Conservation (phyloP, 2,329 filamentous ascomycete species). For the Thermoascus crustaceus region DNA sequence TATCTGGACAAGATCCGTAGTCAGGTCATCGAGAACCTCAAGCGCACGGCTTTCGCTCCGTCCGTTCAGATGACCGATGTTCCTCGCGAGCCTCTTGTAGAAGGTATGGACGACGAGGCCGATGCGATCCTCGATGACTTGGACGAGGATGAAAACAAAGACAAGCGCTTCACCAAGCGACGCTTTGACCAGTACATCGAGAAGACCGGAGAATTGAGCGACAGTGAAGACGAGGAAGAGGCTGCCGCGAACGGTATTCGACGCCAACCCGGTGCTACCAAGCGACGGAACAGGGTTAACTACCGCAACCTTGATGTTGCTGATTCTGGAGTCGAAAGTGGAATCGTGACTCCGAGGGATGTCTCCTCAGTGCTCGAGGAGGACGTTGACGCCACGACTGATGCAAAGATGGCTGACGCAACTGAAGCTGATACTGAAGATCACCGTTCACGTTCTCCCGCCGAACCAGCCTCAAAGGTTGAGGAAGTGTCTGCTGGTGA, state of each 20-base stretch:
- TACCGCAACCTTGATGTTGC: conserved; percentile 50
- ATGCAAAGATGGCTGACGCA: conserved; percentile 35
- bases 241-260: conserved; percentile 60
- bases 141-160: conserved; percentile 80
- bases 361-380: conserved; percentile 38
- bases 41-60: conserved; percentile 53
- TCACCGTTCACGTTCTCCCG: conserved; percentile 22
- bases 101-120: conserved; percentile 55
- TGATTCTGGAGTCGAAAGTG: conserved; percentile 47
- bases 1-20: conserved; percentile 61
- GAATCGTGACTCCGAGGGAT: conserved; percentile 38
- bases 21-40: conserved; percentile 59
- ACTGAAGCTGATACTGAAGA: conserved; percentile 28
- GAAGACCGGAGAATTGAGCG: conserved; percentile 72
- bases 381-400: conserved; percentile 30
- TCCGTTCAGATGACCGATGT: conserved; percentile 59
- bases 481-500: conserved; percentile 27
- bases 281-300: conserved; percentile 53
- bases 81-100: conserved; percentile 46
- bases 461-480: conserved; percentile 21
- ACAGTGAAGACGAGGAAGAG: conserved; percentile 85
- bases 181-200: conserved; percentile 72
- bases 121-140: conserved; percentile 59
- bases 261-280: conserved; percentile 40
- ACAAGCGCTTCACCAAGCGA: conserved; percentile 71